Evolutionary conservation across 2,329 filamentous ascomycete species (phyloP).

Genomic region (Xylaria sp.): DNA sequence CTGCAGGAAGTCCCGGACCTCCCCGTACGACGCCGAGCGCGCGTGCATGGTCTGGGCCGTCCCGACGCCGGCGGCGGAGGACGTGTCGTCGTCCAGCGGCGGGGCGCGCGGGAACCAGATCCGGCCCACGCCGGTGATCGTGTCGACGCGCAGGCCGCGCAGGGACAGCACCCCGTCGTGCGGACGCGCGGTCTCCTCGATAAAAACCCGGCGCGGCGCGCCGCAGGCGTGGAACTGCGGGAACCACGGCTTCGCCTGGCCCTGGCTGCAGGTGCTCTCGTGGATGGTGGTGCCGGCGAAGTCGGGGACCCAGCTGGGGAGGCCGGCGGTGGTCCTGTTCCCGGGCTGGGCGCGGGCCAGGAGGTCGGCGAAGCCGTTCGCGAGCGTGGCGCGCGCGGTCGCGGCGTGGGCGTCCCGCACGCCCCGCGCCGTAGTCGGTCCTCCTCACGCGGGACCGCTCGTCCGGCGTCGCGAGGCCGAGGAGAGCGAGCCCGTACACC

Average conservation of each 20-base stretch:
- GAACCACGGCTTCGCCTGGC: conserved; percentile 14
- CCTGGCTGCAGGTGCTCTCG: conserved; percentile 15
- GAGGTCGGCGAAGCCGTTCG: conserved; percentile 18
- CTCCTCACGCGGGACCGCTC: no score
- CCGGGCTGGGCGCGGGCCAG: conserved; percentile 15
- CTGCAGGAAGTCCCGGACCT: conserved; percentile 5
- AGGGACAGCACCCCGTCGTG: not conserved
- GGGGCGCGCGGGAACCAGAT: conserved; percentile 14
- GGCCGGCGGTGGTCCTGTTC: not conserved
- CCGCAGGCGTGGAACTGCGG: conserved; percentile 8
- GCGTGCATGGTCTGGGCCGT: not conserved
- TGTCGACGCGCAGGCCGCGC: conserved; percentile 1
- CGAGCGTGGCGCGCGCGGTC: no score
- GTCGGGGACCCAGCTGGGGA: conserved; percentile 19
- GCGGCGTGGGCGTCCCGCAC: no score
- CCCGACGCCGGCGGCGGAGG: not conserved
- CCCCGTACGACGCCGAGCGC: conserved; percentile 1
- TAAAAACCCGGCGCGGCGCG: not conserved
- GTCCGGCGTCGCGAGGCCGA: no score
- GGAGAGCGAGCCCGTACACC: no score
- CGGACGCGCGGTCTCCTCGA: not conserved
- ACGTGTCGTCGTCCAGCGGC: not conserved
- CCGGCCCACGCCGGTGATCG: not conserved
- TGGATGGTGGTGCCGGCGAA: conserved; percentile 13
- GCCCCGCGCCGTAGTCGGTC: no score